Conservation (phyloP, 2,329 filamentous ascomycete genomes). For the Didymella lethalis region DNA sequence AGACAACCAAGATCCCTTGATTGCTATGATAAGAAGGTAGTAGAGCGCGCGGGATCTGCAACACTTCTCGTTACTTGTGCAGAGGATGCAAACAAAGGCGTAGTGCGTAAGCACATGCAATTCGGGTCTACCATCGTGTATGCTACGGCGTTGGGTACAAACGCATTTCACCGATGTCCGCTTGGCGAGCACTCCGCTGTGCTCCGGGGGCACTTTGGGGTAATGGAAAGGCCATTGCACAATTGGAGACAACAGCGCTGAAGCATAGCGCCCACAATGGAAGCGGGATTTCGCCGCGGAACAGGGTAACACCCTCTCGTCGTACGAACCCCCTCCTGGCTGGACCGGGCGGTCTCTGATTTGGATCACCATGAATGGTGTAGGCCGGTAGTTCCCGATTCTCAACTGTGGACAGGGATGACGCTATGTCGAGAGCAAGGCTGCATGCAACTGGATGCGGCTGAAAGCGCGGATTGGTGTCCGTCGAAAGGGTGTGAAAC, state of each 20-base stretch:
- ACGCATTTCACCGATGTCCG: slow-evolving; percentile 13
- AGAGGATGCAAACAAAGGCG: neutral
- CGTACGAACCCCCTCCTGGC: slow-evolving; percentile 12
- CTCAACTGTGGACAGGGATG: slow-evolving; percentile 22
- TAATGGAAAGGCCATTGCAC: slow-evolving; percentile 1
- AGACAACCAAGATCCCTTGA: slow-evolving; percentile 22
- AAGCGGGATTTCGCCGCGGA: slow-evolving; percentile 18
- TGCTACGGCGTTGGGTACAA: neutral
- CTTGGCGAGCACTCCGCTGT: slow-evolving; percentile 16
- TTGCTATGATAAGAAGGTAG: slow-evolving; percentile 14
- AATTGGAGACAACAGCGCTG: slow-evolving; percentile 1
- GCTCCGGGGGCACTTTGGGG: slow-evolving; percentile 11
- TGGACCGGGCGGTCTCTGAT: slow-evolving; percentile 11
- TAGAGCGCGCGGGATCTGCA: slow-evolving; percentile 17
- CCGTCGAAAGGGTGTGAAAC: slow-evolving; percentile 42
- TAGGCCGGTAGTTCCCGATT: slow-evolving; percentile 28
- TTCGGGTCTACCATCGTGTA: neutral
- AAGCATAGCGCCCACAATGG: neutral
- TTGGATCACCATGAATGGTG: slow-evolving; percentile 21
- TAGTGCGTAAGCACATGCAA: neutral
- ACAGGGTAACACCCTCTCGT: slow-evolving; percentile 21
- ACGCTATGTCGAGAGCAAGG: slow-evolving; percentile 29
- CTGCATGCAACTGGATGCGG: slow-evolving; percentile 35
- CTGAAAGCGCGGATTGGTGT: slow-evolving; percentile 36
- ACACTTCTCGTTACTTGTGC: slow-evolving; percentile 15